phyloP scores from a whole-genome alignment of 2,329 filamentous ascomycete genomes.

The Rhytidhysteron rufulum region DNA sequence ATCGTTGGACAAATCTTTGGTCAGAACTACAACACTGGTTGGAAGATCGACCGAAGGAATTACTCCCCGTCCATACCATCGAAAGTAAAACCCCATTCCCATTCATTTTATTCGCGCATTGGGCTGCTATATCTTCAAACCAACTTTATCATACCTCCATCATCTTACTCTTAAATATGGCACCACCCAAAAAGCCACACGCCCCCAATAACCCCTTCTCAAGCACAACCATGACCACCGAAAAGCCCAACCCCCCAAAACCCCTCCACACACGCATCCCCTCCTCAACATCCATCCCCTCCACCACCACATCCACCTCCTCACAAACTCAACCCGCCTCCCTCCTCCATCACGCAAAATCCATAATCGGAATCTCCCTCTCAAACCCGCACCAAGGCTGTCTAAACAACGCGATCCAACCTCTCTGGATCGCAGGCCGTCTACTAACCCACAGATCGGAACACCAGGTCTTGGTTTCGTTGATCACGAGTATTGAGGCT shows the following conservation, averaged over 20 bases:
- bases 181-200: no score
- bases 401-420: slow-evolving; percentile 57
- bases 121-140: slow-evolving; percentile 55
- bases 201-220: no score
- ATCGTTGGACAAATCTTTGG: slow-evolving; percentile 49
- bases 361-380: slow-evolving; percentile 54
- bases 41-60: slow-evolving; percentile 43
- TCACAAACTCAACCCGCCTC: no score
- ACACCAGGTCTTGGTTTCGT: slow-evolving; percentile 36
- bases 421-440: slow-evolving; percentile 54
- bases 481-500: slow-evolving; percentile 50
- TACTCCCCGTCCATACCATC: slow-evolving; percentile 45
- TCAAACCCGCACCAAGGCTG: slow-evolving; percentile 55
- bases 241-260: no score
- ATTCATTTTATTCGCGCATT: slow-evolving; percentile 51
- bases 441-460: slow-evolving; percentile 50
- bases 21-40: slow-evolving; percentile 49
- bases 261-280: no score
- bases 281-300: no score
- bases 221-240: no score
- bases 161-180: slow-evolving; percentile 47
- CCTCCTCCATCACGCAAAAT: slow-evolving; percentile 53
- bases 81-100: slow-evolving; percentile 48
- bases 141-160: slow-evolving; percentile 57
- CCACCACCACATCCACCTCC: no score